Conservation (phyloP, 2,329 filamentous ascomycete genomes). For the Trichoderma sp. region DNA sequence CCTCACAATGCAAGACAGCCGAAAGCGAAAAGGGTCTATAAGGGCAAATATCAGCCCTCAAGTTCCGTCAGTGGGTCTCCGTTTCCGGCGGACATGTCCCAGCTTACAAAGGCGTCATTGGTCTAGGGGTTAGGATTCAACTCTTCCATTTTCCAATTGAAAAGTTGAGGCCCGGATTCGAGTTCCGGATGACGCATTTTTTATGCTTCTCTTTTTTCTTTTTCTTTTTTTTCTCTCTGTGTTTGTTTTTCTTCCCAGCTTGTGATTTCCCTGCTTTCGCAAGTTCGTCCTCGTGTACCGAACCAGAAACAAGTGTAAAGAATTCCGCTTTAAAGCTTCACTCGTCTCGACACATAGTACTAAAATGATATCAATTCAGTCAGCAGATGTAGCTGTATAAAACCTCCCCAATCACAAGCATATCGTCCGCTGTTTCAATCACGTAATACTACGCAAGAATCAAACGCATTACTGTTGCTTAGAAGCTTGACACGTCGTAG, state of each 20-base stretch:
- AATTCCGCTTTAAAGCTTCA: too few species aligned
- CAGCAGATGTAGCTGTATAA: too few species aligned
- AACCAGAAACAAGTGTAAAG: too few species aligned
- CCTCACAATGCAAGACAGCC: too few species aligned
- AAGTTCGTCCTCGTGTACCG: too few species aligned
- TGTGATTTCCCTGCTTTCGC: background rate
- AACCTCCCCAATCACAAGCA: too few species aligned
- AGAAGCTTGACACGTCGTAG: background rate
- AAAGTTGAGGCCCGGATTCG: constrained; percentile 29
- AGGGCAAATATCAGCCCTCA: background rate
- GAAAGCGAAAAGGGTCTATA: background rate
- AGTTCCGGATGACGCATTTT: constrained; percentile 29
- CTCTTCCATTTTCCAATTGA: constrained; percentile 24
- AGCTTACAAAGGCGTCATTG: constrained; percentile 9
- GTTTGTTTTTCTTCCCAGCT: background rate
- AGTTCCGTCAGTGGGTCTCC: constrained; percentile 17
- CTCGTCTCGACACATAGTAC: too few species aligned
- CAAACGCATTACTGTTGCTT: too few species aligned
- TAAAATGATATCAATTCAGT: too few species aligned
- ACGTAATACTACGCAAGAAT: too few species aligned
- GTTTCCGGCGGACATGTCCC: background rate
- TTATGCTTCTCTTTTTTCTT: background rate
- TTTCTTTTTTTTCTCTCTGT: background rate
- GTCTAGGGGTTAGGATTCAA: constrained; percentile 29
- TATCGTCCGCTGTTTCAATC: too few species aligned